Conservation (phyloP, 768 basidiomycete species). For the Auriscalpium microsporum region DNA sequence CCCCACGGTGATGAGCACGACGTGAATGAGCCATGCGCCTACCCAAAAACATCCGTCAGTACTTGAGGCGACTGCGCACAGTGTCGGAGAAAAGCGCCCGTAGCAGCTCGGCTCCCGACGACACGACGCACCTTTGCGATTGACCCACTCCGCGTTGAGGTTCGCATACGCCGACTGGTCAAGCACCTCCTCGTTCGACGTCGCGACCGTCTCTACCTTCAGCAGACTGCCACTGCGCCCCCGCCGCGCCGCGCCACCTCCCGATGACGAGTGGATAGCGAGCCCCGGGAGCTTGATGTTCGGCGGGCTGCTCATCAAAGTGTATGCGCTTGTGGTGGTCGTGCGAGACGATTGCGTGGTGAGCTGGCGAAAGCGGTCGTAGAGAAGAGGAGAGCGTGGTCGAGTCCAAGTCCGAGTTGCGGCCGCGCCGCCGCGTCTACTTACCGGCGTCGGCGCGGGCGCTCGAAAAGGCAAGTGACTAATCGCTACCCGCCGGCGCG, state of each 20-base stretch:
- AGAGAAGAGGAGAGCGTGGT: too few species aligned
- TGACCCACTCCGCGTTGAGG: slow-evolving; percentile 90
- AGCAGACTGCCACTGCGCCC: slow-evolving; percentile 68
- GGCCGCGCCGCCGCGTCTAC: too few species aligned
- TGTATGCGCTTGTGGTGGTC: neutral
- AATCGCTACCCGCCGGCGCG: too few species aligned
- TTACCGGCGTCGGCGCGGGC: too few species aligned
- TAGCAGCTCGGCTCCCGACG: neutral
- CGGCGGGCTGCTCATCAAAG: slow-evolving; percentile 1
- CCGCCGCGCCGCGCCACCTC: slow-evolving; percentile 26
- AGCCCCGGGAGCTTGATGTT: slow-evolving; percentile 41
- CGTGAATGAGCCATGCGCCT: slow-evolving; percentile 99
- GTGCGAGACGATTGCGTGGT: neutral
- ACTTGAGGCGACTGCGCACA: too few species aligned
- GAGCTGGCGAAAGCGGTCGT: too few species aligned
- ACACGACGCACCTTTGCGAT: slow-evolving; percentile 64
- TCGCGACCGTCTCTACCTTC: slow-evolving; percentile 78
- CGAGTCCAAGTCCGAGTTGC: too few species aligned
- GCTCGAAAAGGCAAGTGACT: too few species aligned
- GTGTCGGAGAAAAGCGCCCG: neutral
- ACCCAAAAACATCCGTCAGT: neutral
- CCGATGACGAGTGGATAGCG: slow-evolving; percentile 19
- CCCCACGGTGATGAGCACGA: slow-evolving; percentile 81
- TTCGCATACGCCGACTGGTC: slow-evolving; percentile 79
- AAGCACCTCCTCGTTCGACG: slow-evolving; percentile 62